phyloP scores from a whole-genome alignment of 2,329 filamentous ascomycete genomes.

The Talaromyces albobiverticillius region DNA sequence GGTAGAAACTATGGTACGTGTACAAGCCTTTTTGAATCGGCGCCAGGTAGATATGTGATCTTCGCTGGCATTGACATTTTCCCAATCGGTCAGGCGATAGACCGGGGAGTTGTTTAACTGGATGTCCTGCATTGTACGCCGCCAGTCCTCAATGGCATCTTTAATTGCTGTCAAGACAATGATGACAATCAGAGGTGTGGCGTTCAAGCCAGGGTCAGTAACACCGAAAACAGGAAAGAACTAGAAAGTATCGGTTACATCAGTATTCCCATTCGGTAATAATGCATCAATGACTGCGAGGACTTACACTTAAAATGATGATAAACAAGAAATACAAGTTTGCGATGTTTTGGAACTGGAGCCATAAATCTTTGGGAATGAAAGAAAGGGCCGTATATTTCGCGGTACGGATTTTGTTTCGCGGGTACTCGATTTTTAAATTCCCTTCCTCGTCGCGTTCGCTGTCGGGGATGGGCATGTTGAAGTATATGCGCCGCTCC shows the following conservation, averaged over 20 bases:
- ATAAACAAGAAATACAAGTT: conserved; percentile 98
- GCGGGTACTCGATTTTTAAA: conserved; percentile 66
- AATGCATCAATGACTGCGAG: neutral
- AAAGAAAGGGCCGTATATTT: conserved; percentile 97
- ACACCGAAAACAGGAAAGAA: conserved; percentile 96
- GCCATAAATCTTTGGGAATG: conserved; percentile 93
- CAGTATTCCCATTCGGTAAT: conserved; percentile 8
- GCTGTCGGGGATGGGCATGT: conserved; percentile 71
- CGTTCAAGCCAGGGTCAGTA: conserved; percentile 81
- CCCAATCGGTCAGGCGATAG: conserved; percentile 81
- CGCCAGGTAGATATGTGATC: conserved; percentile 86
- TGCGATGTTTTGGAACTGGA: conserved; percentile 97
- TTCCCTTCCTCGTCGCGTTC: conserved; percentile 78
- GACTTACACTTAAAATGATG: conserved; percentile 86
- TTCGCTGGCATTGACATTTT: conserved; percentile 88
- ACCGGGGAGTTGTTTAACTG: conserved; percentile 95
- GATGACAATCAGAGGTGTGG: conserved; percentile 91
- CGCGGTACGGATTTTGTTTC: conserved; percentile 96
- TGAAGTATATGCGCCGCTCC: conserved; percentile 74
- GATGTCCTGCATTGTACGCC: conserved; percentile 84
- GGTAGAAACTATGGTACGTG: conserved; percentile 57
- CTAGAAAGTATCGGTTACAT: conserved; percentile 49
- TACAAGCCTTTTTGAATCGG: conserved; percentile 82
- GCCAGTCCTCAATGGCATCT: conserved; percentile 92
- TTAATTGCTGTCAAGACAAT: conserved; percentile 85